Base-by-base conservation (phyloP, 2,329 filamentous ascomycete genomes). In the Teratosphaeria gauchensis region DNA sequence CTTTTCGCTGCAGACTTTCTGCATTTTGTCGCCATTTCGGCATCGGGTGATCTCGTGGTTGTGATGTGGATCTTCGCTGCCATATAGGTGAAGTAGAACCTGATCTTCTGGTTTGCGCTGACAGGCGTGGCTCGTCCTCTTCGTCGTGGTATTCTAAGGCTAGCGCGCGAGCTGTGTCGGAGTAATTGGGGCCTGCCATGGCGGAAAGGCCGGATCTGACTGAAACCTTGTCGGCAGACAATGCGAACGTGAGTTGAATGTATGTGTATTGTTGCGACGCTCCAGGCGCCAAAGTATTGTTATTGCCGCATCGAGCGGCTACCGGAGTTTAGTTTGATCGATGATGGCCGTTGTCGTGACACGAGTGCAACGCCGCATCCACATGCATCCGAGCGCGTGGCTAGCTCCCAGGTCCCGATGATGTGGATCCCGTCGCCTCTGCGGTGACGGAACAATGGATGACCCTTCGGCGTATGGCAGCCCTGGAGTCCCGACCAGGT, bases 141-240 rank as follows among this genome's bases (percentile, higher is more conserved):
- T 63, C 59, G 55, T 75, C 74, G 59, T 78, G 76, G 59, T 78
- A 74, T 31, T 79, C 77, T 19, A 82, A 72, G 52, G 80, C 78
- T 53, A 83, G 76, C 54, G 80, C 80, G 68, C 78, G 78, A 55
- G 78, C 79, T 24, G 76, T 78, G 59, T 74, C 75, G 62, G 77
- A 63, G 61, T 72, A 71, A 63, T 48, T 59, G n/a, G 19, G 28
- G 53, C 53, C 48, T 42, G 59, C 56, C 59, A 61, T 61, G 30
- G 35, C 52, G 24, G 53, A 31, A n/a, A 38, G 4, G 31, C 31
- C n/a, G 53, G 30, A 35, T 53, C 9, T 12, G 48, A 31, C 16
- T 53, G 51, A 16, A 33, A 30, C 24, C 51, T 31, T 31, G 51
- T 11, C n/a, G 11, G 4, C 7, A 42, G 35, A 16, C 12, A 16